A percentile compares a stretch with the other conserved stretches of the same genome.
phyloP scores from a whole-genome alignment of 2,329 filamentous ascomycete genomes.

The Cylindrodendrum hubeiense region DNA sequence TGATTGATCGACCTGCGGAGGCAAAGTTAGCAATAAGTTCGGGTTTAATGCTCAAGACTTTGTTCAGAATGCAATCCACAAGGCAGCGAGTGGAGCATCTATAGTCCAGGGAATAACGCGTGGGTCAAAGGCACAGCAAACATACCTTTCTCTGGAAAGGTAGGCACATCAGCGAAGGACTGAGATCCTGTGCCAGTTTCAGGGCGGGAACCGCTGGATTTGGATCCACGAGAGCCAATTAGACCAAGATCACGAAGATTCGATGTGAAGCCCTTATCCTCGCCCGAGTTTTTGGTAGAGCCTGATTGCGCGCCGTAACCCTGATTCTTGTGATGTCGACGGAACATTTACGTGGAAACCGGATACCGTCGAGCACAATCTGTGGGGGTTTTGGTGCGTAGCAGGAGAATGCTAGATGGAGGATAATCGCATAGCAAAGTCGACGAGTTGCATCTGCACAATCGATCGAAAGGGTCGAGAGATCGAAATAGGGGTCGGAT shows the following conservation, averaged over 20 bases:
- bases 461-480: conserved; percentile 1
- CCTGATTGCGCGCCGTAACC: conserved; percentile 38
- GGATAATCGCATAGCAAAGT: conserved; percentile 17
- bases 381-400: conserved; percentile 11
- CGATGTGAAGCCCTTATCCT: conserved; percentile 39
- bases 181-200: conserved; percentile 43
- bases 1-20: conserved; percentile 44
- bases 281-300: conserved; percentile 34
- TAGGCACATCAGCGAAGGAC: conserved; percentile 46
- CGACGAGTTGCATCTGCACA: conserved; percentile 14
- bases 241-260: conserved; percentile 47
- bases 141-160: conserved; percentile 58
- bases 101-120: not conserved
- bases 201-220: conserved; percentile 39
- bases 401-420: conserved; percentile 15
- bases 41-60: not conserved
- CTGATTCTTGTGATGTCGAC: conserved; percentile 49
- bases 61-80: not conserved
- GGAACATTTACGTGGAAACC: conserved; percentile 53
- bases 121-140: not conserved
- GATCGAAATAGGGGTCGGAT: conserved; percentile 17
- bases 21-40: conserved; percentile 14
- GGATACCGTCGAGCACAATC: conserved; percentile 29
- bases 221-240: conserved; percentile 40
- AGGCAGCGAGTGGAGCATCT: not conserved